Conservation (phyloP, 2,329 filamentous ascomycete species). For the Colletotrichum liriopes region DNA sequence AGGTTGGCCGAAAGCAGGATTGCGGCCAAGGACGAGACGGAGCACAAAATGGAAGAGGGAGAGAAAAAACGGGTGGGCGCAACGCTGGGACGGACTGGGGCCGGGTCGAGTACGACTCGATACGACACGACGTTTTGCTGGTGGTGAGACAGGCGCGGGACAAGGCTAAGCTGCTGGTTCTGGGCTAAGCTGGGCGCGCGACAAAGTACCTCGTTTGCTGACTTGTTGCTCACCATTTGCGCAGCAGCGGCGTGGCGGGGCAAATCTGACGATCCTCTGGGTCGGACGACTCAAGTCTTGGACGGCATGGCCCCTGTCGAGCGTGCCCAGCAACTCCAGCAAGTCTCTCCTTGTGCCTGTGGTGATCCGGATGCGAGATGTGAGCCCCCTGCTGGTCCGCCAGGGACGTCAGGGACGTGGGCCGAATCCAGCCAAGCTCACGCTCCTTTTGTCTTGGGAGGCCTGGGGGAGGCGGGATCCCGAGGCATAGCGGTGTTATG, state of each 20-base stretch:
- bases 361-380: constrained; percentile 35
- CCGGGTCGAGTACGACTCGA: neutral
- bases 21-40: constrained; percentile 1
- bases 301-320: neutral
- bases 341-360: neutral
- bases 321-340: neutral
- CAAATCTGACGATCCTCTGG: constrained; percentile 35
- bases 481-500: neutral
- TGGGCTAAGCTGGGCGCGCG: neutral
- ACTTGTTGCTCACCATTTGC: neutral
- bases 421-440: constrained; percentile 18
- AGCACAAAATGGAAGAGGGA: neutral
- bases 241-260: constrained; percentile 21
- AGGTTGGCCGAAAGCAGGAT: constrained; percentile 30
- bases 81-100: constrained; percentile 19
- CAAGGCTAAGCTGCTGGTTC: constrained; percentile 1
- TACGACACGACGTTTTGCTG: constrained; percentile 27
- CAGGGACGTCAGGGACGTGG: constrained; percentile 28
- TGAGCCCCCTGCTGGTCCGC: constrained; percentile 13
- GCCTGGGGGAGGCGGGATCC: constrained; percentile 5
- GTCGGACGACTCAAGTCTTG: constrained; percentile 22
- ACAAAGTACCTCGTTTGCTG: neutral
- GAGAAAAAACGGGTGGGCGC: constrained; percentile 26
- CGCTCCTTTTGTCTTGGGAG: constrained; percentile 12
- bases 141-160: constrained; percentile 47